Evolutionary conservation across 768 basidiomycete species (phyloP).

Genomic region (Russula ochroleuca): DNA sequence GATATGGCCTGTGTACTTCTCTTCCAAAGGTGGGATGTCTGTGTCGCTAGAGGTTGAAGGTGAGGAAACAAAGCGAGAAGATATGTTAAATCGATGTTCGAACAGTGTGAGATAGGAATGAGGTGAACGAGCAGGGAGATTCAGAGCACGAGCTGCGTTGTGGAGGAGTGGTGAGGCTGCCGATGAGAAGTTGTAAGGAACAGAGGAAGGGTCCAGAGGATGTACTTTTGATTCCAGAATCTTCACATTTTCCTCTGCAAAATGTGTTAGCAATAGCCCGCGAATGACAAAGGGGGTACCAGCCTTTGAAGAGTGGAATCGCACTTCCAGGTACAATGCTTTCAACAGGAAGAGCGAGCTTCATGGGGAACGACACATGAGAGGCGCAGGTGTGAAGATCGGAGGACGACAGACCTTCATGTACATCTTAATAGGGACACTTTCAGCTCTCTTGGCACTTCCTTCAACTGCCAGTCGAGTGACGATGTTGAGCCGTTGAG

Average conservation of each 20-base stretch:
- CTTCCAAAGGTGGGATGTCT: conserved; percentile 49
- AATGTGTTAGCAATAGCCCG: background rate
- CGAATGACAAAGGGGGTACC: background rate
- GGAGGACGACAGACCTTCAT: conserved; percentile 53
- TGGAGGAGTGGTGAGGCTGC: conserved; percentile 57
- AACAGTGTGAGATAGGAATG: conserved; percentile 60
- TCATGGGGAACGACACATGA: conserved; percentile 38
- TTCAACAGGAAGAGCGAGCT: conserved; percentile 55
- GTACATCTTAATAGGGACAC: conserved; percentile 67
- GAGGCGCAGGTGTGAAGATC: background rate
- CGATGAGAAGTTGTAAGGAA: conserved; percentile 72
- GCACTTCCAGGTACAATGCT: conserved; percentile 60
- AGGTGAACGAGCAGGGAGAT: conserved; percentile 54
- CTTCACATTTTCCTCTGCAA: conserved; percentile 73
- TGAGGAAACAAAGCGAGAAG: conserved; percentile 39
- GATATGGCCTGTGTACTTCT: conserved; percentile 67
- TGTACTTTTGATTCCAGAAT: conserved; percentile 70
- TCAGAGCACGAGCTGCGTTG: conserved; percentile 64
- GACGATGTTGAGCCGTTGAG: conserved; percentile 56
- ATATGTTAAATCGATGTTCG: conserved; percentile 32
- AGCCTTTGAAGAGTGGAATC: conserved; percentile 70
- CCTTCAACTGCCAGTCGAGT: conserved; percentile 73
- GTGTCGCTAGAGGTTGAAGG: conserved; percentile 32
- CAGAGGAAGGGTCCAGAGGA: conserved; percentile 64
- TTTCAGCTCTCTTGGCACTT: conserved; percentile 63